Percentiles rank a stretch among this genome's conserved stretches.
Conservation (phyloP, 305 asterid species). For the Fraxinus baroniana region DNA sequence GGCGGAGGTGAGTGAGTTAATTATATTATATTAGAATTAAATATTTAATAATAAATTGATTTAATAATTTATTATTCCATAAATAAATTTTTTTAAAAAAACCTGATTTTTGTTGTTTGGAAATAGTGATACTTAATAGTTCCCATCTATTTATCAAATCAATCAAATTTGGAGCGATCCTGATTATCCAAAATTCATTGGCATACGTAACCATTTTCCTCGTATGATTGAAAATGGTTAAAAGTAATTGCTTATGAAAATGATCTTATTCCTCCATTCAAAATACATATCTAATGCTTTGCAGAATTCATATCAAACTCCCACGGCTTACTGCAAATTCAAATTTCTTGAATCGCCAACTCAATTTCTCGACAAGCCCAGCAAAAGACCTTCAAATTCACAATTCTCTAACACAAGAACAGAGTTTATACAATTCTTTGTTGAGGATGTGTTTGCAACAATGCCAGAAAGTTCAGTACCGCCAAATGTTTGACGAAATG, state of each 20-base stretch:
- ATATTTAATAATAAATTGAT: too few species aligned
- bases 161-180: not conserved
- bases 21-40: too few species aligned
- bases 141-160: too few species aligned
- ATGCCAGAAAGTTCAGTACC: constrained; percentile 61
- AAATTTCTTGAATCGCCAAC: constrained; percentile 18
- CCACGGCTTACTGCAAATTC: not conserved
- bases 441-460: constrained; percentile 40
- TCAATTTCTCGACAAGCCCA: constrained; percentile 31
- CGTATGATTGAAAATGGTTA: not conserved
- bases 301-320: constrained; percentile 2
- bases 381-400: constrained; percentile 14
- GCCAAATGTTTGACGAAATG: constrained; percentile 60
- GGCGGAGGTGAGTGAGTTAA: too few species aligned
- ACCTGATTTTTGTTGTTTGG: too few species aligned
- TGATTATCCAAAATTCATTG: not conserved
- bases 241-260: not conserved
- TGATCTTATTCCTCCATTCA: not conserved
- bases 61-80: too few species aligned
- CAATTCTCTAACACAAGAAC: constrained; percentile 19
- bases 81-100: too few species aligned
- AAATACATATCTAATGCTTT: constrained; percentile 23
- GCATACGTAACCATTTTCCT: not conserved
- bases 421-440: constrained; percentile 29
- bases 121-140: too few species aligned